Evolutionary conservation across 129 eudicot species (phyloP).

Genomic region (Oenanthe sinensis): DNA sequence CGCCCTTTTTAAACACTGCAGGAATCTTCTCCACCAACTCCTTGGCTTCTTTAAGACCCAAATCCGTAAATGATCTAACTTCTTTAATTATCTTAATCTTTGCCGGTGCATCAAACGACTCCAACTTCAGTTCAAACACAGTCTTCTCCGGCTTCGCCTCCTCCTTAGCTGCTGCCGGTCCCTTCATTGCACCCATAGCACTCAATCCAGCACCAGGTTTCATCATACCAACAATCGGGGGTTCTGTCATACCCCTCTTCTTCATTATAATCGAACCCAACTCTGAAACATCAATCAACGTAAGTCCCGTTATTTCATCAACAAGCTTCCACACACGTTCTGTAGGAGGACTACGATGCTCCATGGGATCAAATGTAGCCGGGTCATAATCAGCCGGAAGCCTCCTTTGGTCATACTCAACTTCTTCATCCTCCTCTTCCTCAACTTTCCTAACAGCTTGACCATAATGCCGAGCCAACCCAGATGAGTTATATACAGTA

Average conservation of each 20-base stretch:
- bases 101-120: constrained; percentile 69
- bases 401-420: constrained; percentile 74
- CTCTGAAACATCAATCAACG: constrained; percentile 50
- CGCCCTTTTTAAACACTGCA: constrained; percentile 65
- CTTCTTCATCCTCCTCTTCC: constrained; percentile 49
- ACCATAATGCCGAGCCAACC: constrained; percentile 31
- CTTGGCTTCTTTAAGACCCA: constrained; percentile 91
- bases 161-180: constrained; percentile 47
- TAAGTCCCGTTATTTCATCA: constrained; percentile 73
- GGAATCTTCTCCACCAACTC: constrained; percentile 89
- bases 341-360: constrained; percentile 90
- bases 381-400: constrained; percentile 96
- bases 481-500: constrained; percentile 18
- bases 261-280: constrained; percentile 60
- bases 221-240: constrained; percentile 66
- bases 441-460: constrained; percentile 51
- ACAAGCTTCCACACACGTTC: constrained; percentile 88
- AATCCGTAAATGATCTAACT: constrained; percentile 66
- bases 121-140: constrained; percentile 74
- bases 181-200: constrained; percentile 24
- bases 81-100: constrained; percentile 82
- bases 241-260: constrained; percentile 64
- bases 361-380: constrained; percentile 71
- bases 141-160: constrained; percentile 64
- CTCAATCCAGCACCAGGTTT: constrained; percentile 64